A percentile compares a stretch with the other conserved stretches of the same genome.
Evolutionary conservation across 23 red algal species (phyloP).

Genomic region (Gracilaria caudata): DNA sequence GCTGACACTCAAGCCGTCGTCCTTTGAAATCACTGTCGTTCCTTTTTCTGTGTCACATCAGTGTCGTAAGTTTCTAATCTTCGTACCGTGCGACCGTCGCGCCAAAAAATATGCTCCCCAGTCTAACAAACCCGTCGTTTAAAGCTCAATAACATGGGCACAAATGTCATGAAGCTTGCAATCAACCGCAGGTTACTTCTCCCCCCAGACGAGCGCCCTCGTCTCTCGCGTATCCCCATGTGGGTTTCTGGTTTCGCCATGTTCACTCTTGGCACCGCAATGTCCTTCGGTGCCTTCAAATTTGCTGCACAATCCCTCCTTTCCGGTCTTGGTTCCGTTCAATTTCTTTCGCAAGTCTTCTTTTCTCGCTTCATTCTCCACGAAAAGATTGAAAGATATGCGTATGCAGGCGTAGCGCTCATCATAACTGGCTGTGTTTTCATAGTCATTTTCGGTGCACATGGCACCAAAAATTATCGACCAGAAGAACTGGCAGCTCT

Average conservation of each 20-base stretch:
- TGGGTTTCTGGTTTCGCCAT: conserved; percentile 82
- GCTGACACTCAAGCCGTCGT: not conserved
- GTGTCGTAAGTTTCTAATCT: conserved; percentile 27
- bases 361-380: conserved; percentile 84
- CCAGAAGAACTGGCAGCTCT: conserved; percentile 86
- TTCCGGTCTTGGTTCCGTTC: conserved; percentile 82
- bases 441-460: conserved; percentile 85
- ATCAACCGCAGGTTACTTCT: conserved; percentile 83
- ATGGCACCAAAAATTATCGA: conserved; percentile 78
- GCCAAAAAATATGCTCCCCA: not conserved
- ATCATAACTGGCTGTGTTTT: conserved; percentile 83
- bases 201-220: conserved; percentile 62
- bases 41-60: not conserved
- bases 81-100: not conserved
- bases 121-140: not conserved
- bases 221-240: conserved; percentile 72
- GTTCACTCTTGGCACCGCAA: conserved; percentile 81
- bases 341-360: conserved; percentile 88
- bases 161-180: conserved; percentile 90
- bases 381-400: conserved; percentile 72
- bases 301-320: conserved; percentile 93
- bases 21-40: not conserved
- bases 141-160: conserved; percentile 79
- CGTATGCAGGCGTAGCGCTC: conserved; percentile 69
- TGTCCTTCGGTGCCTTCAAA: conserved; percentile 86